Evolutionary conservation across 768 basidiomycete genomes (phyloP), one percentile per base, ranked within the genome.

Genomic region (Hebeloma cylindrosporum): DNA sequence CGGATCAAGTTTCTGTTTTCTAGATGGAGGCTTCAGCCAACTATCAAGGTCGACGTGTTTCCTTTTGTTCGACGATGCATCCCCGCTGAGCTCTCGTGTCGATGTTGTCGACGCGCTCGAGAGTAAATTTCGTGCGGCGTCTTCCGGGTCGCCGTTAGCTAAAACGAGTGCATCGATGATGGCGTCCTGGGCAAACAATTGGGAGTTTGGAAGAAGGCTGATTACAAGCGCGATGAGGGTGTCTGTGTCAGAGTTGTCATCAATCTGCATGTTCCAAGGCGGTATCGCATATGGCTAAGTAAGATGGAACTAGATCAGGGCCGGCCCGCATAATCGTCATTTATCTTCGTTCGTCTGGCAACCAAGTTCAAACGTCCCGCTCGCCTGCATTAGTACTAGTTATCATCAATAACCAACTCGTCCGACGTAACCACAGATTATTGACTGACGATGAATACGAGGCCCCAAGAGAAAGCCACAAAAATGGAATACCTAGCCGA

Each of bases 161-260:
- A 71, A 59, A 10, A 82, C 66, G 7, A 90, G 72, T 2, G 82
- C 72, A 32, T 87, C 77, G 4, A 90, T 66, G 0, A 88, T 71
- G 5, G 60, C 53, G 16, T 65, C 63, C 31, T 73, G 69, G 23
- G 67, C 61, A 3, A 34, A 21, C 25, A 69, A 62, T 41, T 60
- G 40, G 31, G 60, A 43, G 43, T 37, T 56, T 35, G 47, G 62
- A 11, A 88, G 60, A 10, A 86, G 65, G 58, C 85, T 88, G 11
- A 70, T 65, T n/a, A 88, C 77, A 45, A 87, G 66, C 7, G 79
- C 85, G 31, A 90, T 67, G 25, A 88, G 70, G 5, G 70, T 78
- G 22, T 90, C 88, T 0, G 84, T 90, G 63, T 61, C 58, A n/a
- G n/a, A n/a, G n/a, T n/a, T n/a, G 17, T 39, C 43, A 7, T 47